Evolutionary conservation across 805 yeast species (phyloP), one percentile per base, ranked within the genome.

Genomic region (Candida succiphila): DNA sequence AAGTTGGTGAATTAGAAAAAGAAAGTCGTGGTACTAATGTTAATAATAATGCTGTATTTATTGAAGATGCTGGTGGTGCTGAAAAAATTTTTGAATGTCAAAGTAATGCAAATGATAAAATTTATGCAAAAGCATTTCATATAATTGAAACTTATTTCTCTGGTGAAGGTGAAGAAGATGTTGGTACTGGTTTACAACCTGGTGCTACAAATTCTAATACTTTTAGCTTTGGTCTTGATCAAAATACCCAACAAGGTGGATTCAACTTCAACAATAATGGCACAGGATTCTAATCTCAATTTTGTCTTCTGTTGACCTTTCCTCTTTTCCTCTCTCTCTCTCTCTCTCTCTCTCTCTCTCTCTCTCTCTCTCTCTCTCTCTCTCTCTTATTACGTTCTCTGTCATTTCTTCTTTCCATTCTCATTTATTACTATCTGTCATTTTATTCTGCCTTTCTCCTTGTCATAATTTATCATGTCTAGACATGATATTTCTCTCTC

Each of bases 31-130:
- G 81, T 37, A 56, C 78, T 14, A 59, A 69, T 32, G 69, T 77
- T 49, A 92, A 92, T 61, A 85, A 83, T 57, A 81, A 88, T 54
- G 95, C 97, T 19, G 71, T 87, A 41, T 86, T 63, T 63, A 83
- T 92, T 53, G 98, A 92, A 65, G 96, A 89, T 58, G 96, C 96
- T 29, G 97, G 96, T 49, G 98, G 98, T 42, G 81, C 87, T 77
- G 97, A 92, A 59, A 88, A 85, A 66, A 89, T 92, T 49, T 81
- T 82, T 60, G 86, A 84, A 40, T 83, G 95, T 56, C 98, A 92
- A 69, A 75, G 72, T 56, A 87, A 85, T 62, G 84, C 78, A 52
- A 92, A 89, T 61, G 94, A 89, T 55, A 84, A 80, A 54, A 84
- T 92, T 52, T 92, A 92, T 61, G 75, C 82, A 55, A 88, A 87